A percentile compares a stretch with the other conserved stretches of the same genome.
phyloP scores from a whole-genome alignment of 148 eudicot species.

The Rhododendron kiyosumense region DNA sequence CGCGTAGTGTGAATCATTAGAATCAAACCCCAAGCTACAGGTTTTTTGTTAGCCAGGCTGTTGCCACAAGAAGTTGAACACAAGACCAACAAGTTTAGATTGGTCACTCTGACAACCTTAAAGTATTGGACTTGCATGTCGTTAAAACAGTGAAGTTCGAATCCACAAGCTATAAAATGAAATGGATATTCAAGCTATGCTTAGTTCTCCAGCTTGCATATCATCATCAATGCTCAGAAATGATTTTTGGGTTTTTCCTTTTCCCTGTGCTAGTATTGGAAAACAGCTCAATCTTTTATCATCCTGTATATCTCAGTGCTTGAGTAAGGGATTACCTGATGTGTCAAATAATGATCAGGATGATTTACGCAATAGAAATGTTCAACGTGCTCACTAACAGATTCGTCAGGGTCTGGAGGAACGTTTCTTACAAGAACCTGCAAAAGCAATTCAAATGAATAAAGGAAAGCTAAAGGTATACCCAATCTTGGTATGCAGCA shows the following conservation, averaged over 20 bases:
- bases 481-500: neutral
- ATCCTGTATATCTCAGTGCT: neutral
- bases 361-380: slow-evolving; percentile 97
- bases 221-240: neutral
- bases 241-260: neutral
- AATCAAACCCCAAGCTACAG: neutral
- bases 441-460: slow-evolving; percentile 12
- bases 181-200: neutral
- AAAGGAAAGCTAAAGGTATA: neutral
- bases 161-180: neutral
- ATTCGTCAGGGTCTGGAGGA: slow-evolving; percentile 92
- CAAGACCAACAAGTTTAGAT: neutral
- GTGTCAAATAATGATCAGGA: slow-evolving; percentile 79
- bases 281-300: neutral
- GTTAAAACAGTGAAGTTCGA: neutral
- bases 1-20: neutral
- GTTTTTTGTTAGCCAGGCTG: neutral
- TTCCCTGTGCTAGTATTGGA: neutral
- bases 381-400: slow-evolving; percentile 90
- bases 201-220: neutral
- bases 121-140: neutral
- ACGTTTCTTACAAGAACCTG: slow-evolving; percentile 97
- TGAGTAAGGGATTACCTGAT: slow-evolving; percentile 56
- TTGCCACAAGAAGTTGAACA: neutral
- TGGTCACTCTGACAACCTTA: neutral